These are phyloP conservation scores for Penicillium longicatenatum DNA, from an alignment of 495 filamentous ascomycete species.

Conservation along the genomic window DNA sequence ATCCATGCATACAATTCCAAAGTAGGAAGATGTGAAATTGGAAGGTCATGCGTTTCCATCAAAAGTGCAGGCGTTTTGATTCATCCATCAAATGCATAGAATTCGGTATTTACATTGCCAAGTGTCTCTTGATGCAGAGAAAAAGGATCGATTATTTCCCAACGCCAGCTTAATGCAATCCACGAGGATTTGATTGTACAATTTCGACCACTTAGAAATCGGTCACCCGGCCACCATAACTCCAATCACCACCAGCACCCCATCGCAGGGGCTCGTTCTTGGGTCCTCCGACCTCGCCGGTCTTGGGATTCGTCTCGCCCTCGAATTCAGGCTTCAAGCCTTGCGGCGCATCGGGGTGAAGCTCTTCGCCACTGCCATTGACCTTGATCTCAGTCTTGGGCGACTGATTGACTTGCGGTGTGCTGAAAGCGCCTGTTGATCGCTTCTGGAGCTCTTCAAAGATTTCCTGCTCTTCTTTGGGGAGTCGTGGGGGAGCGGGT, in stretches of 20 bases:
- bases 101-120: slow-evolving; percentile 28
- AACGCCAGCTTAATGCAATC: slow-evolving; percentile 7
- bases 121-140: slow-evolving; percentile 57
- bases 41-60: neutral
- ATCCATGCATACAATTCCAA: neutral
- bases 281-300: slow-evolving; percentile 93
- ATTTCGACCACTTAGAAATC: slow-evolving; percentile 67
- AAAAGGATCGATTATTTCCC: neutral
- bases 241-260: slow-evolving; percentile 84
- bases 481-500: slow-evolving; percentile 81
- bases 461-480: slow-evolving; percentile 86
- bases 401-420: slow-evolving; percentile 46
- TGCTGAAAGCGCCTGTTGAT: slow-evolving; percentile 75
- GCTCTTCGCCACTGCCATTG: slow-evolving; percentile 56
- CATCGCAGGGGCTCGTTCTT: slow-evolving; percentile 97
- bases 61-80: neutral
- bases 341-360: slow-evolving; percentile 68
- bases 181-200: neutral
- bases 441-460: slow-evolving; percentile 81
- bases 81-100: neutral
- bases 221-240: slow-evolving; percentile 92
- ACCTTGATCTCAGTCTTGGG: slow-evolving; percentile 44
- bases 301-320: slow-evolving; percentile 89
- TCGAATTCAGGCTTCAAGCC: slow-evolving; percentile 91
- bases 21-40: neutral